Conservation (phyloP, 805 yeast species). For the Spathaspora girioi region DNA sequence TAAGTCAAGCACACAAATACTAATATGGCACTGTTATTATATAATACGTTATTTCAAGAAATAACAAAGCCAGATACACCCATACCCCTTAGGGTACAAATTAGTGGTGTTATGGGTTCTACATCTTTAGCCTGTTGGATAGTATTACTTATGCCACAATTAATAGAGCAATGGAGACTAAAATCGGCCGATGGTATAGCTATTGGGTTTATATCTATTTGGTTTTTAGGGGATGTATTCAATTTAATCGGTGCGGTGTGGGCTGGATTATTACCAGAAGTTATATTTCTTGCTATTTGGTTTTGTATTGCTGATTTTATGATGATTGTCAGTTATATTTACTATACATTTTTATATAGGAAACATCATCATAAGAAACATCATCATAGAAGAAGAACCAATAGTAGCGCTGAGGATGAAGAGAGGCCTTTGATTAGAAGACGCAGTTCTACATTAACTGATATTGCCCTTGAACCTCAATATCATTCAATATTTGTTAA, state of each 20-base stretch:
- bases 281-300: slow-evolving; percentile 69
- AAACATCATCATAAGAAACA: slow-evolving; percentile 24
- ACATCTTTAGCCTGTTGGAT: slow-evolving; percentile 77
- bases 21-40: not conserved
- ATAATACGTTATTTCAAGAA: not conserved
- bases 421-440: slow-evolving; percentile 26
- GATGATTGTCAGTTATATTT: slow-evolving; percentile 54
- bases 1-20: no score
- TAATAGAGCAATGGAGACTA: slow-evolving; percentile 75
- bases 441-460: slow-evolving; percentile 51
- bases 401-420: slow-evolving; percentile 2
- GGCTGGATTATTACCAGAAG: slow-evolving; percentile 70
- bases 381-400: not conserved
- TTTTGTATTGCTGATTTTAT: slow-evolving; percentile 67
- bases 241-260: slow-evolving; percentile 66
- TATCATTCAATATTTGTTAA: slow-evolving; percentile 44
- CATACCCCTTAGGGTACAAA: slow-evolving; percentile 9
- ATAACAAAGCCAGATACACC: not conserved
- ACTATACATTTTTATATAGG: slow-evolving; percentile 49
- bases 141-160: slow-evolving; percentile 70
- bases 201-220: slow-evolving; percentile 58
- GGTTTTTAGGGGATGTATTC: slow-evolving; percentile 71
- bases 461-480: slow-evolving; percentile 45
- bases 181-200: slow-evolving; percentile 77
- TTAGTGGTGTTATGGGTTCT: slow-evolving; percentile 67